Evolutionary conservation across 1,284 basidiomycete species (phyloP).

Genomic region (Vanrija sp.): DNA sequence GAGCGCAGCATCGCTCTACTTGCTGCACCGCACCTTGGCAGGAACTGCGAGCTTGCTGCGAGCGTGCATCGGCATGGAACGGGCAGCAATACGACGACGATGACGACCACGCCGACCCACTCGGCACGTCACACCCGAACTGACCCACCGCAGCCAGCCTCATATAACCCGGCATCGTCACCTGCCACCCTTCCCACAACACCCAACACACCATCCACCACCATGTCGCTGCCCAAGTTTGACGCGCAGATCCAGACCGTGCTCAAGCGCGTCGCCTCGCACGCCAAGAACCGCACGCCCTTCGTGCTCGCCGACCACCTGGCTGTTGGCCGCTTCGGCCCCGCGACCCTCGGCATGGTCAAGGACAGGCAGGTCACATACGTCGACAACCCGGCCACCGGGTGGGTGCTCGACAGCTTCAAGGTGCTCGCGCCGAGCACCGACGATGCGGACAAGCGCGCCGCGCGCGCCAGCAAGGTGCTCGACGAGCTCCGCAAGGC

Average conservation of each 20-base stretch:
- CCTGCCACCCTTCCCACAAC: too few relatives aligned
- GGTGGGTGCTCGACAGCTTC: conserved; percentile 15
- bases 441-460: background rate
- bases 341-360: background rate
- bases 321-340: conserved; percentile 10
- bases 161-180: too few relatives aligned
- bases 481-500: conserved; percentile 5
- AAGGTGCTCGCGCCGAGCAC: background rate
- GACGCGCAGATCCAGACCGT: conserved; percentile 8
- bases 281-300: background rate
- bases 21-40: too few relatives aligned
- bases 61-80: too few relatives aligned
- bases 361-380: conserved; percentile 4
- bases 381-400: conserved; percentile 14
- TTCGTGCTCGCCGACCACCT: conserved; percentile 14
- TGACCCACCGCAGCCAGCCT: too few relatives aligned
- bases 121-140: too few relatives aligned
- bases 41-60: too few relatives aligned
- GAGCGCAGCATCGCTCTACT: too few relatives aligned
- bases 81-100: too few relatives aligned
- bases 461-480: conserved; percentile 3
- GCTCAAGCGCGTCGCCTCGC: conserved; percentile 3
- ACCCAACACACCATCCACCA: too few relatives aligned
- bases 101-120: too few relatives aligned
- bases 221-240: background rate